These are phyloP conservation scores for Monosporascus sp. DNA, from an alignment of 2,329 filamentous ascomycete species.

Conservation along the genomic window DNA sequence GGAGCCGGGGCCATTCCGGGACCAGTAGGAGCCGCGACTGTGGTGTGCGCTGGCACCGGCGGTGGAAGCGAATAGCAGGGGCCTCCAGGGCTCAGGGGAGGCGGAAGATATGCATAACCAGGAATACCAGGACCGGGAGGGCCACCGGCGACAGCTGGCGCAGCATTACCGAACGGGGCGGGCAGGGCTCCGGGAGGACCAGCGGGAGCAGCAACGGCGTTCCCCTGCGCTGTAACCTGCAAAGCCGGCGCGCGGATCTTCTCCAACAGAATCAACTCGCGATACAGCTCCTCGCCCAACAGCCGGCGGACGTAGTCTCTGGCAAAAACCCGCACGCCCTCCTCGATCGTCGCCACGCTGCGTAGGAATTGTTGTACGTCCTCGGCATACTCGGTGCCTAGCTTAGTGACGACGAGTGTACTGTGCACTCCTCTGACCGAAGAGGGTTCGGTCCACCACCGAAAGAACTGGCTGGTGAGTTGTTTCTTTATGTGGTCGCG, in stretches of 20 bases:
- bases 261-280: conserved; percentile 6
- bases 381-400: conserved; percentile 1
- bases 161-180: neutral
- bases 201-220: neutral
- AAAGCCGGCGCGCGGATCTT: neutral
- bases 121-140: too few relatives aligned
- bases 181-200: neutral
- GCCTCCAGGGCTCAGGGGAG: too few relatives aligned
- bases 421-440: neutral
- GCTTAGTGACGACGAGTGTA: conserved; percentile 4
- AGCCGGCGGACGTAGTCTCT: conserved; percentile 6
- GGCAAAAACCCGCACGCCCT: neutral
- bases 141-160: neutral
- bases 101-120: too few relatives aligned
- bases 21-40: neutral
- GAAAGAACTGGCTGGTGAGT: neutral
- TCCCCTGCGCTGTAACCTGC: neutral
- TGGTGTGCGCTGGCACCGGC: too few relatives aligned
- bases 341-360: neutral
- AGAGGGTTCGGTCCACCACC: neutral
- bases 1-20: neutral
- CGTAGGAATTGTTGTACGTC: conserved; percentile 1
- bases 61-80: too few relatives aligned
- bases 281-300: conserved; percentile 7
- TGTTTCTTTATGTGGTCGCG: neutral